Base-by-base conservation (phyloP, 169 alveolate species). In the Amoebophrya sp. region DNA sequence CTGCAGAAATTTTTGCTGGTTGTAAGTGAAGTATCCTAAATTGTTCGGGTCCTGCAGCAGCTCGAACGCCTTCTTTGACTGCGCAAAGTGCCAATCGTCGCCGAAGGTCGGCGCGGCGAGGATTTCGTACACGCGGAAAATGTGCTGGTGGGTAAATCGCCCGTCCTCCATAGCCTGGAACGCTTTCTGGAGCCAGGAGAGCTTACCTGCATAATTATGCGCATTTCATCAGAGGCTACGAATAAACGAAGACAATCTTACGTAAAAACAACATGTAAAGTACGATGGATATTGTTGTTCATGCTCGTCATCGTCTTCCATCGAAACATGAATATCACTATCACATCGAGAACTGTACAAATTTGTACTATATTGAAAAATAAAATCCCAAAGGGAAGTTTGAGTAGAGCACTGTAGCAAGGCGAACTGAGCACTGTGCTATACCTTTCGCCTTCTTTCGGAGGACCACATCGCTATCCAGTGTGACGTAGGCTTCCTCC, bases 31-130 rank as follows among this genome's bases (percentile, higher is more conserved):
- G 35, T 7, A 66, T 12, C 32, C 10, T 1, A 66, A 25, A 25
- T 66, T 66, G 18, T 7, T 25, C 83, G 83, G 83, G 83, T 25
- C 32, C 35, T 2, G 2, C 1, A 66, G 0, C 83, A 66, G 29
- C 32, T 66, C 83, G 35, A 25, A n/a, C 39, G 83, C 83, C 83
- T 66, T 66, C 83, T 66, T 66, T 25, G 83, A 66, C 83, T 66
- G 83, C 29, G 83, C 83, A 66, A 12, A 25, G 83, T 66, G 83
- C 83, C 83, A 66, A 25, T 66, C 83, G 83, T 66, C 83, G 83
- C 83, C 1, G 32, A 66, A 66, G 10, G 83, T 66, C 35, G 83
- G 83, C 32, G 83, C 12, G 32, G 83, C 83, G 35, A 66, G 83
- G 18, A 66, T 66, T 25, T 66, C 83, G 35, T 66, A 66, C 29